Evolutionary conservation across 2,329 filamentous ascomycete species (phyloP).

Genomic region (Arthrobotrys entomopaga): DNA sequence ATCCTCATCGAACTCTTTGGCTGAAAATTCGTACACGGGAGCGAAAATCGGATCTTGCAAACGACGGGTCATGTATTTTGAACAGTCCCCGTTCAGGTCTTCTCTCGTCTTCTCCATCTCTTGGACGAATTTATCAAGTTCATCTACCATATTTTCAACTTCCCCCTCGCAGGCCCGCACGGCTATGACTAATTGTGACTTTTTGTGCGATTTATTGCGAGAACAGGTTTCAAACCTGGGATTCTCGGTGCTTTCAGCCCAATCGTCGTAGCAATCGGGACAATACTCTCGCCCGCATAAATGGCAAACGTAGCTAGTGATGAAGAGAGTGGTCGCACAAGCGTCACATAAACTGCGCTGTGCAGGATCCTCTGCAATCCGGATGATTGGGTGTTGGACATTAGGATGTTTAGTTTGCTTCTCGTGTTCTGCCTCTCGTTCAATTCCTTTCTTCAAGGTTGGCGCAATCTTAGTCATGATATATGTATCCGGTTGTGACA

Average conservation of each 20-base stretch:
- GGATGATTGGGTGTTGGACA: conserved; percentile 23
- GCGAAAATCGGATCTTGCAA: conserved; percentile 49
- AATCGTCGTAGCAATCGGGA: conserved; percentile 58
- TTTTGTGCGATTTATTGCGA: conserved; percentile 52
- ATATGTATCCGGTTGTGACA: conserved; percentile 19
- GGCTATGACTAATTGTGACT: conserved; percentile 56
- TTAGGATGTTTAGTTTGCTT: conserved; percentile 19
- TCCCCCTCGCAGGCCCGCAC: conserved; percentile 56
- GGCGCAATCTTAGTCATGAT: conserved; percentile 44
- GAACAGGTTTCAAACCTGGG: conserved; percentile 55
- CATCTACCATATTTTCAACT: conserved; percentile 39
- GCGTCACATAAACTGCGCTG: conserved; percentile 57
- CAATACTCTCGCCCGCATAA: conserved; percentile 59
- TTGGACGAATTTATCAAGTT: conserved; percentile 37
- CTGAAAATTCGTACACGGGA: conserved; percentile 53
- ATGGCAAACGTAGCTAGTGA: conserved; percentile 58
- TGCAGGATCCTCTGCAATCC: conserved; percentile 47
- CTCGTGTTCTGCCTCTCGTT: conserved; percentile 41
- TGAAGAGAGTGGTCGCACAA: conserved; percentile 58
- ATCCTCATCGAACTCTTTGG: conserved; percentile 44
- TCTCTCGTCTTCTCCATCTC: not conserved
- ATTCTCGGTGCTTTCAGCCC: conserved; percentile 43
- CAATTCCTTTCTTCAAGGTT: conserved; percentile 18
- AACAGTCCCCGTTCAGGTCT: conserved; percentile 12
- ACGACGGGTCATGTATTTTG: conserved; percentile 26